Evolutionary conservation across 1,284 basidiomycete species (phyloP).

Genomic region (Leccinum proximum): DNA sequence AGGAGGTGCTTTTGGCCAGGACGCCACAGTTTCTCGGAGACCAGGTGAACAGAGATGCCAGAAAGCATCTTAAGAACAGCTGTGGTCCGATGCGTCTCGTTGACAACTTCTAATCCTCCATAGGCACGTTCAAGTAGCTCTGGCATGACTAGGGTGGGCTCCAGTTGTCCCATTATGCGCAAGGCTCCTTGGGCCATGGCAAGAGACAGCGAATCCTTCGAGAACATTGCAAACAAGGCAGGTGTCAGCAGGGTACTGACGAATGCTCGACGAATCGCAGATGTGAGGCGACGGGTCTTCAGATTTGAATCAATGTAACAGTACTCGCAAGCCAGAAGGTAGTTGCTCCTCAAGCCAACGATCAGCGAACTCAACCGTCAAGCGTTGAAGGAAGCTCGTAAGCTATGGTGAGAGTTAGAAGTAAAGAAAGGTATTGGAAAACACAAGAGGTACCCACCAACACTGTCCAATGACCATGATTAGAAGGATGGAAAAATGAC

Average conservation of each 20-base stretch:
- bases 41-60: slow-evolving; percentile 75
- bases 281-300: slow-evolving; percentile 76
- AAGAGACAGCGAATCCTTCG: slow-evolving; percentile 76
- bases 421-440: slow-evolving; percentile 9
- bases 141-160: slow-evolving; percentile 89
- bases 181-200: slow-evolving; percentile 70
- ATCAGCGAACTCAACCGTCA: slow-evolving; percentile 81
- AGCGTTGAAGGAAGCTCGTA: slow-evolving; percentile 41
- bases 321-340: slow-evolving; percentile 29
- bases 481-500: slow-evolving; percentile 90
- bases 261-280: slow-evolving; percentile 80
- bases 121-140: slow-evolving; percentile 92
- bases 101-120: slow-evolving; percentile 88
- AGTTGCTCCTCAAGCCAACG: slow-evolving; percentile 85
- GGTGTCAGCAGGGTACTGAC: slow-evolving; percentile 85
- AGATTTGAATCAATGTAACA: slow-evolving; percentile 6
- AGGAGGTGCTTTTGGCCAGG: slow-evolving; percentile 89
- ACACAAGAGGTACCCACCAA: slow-evolving; percentile 34
- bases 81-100: slow-evolving; percentile 93
- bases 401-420: slow-evolving; percentile 23
- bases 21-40: slow-evolving; percentile 76
- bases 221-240: slow-evolving; percentile 93
- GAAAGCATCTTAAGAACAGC: slow-evolving; percentile 90
- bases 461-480: slow-evolving; percentile 76
- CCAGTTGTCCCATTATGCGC: slow-evolving; percentile 75